A percentile compares a stretch with the other conserved stretches of the same genome.
These are phyloP conservation scores for Phytophthora melonis DNA, from an alignment of 352 stramenopile genomes.

Conservation along the genomic window DNA sequence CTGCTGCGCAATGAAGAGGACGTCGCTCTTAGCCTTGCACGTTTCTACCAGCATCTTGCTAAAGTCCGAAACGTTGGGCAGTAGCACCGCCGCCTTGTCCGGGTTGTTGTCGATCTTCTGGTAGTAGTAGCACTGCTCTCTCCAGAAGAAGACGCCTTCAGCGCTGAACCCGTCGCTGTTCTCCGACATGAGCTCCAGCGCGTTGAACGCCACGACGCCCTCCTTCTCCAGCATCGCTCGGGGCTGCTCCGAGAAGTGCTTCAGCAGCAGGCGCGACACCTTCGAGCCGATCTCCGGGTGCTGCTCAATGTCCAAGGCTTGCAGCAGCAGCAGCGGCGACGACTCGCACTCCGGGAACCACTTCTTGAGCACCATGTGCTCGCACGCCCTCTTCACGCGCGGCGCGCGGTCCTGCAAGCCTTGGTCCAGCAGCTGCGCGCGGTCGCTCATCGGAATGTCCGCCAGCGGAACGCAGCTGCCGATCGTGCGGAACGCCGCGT, in stretches of 20 bases:
- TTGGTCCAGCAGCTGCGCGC: constrained; percentile 78
- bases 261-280: constrained; percentile 59
- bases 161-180: constrained; percentile 54
- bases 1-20: constrained; percentile 78
- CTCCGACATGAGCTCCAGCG: constrained; percentile 51
- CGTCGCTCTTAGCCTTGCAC: constrained; percentile 53
- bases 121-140: constrained; percentile 82
- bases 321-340: constrained; percentile 62
- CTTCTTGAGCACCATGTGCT: constrained; percentile 75
- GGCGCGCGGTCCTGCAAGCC: constrained; percentile 72
- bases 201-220: constrained; percentile 50
- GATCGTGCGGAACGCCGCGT: constrained; percentile 66
- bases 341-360: constrained; percentile 71
- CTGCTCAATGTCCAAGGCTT: constrained; percentile 74
- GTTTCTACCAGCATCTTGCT: constrained; percentile 68
- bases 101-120: constrained; percentile 67
- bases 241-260: constrained; percentile 53
- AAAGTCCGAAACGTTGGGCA: constrained; percentile 78
- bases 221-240: constrained; percentile 38
- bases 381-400: constrained; percentile 60
- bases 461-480: constrained; percentile 51
- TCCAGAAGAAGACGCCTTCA: constrained; percentile 82
- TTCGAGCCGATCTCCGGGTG: constrained; percentile 58
- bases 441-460: constrained; percentile 73
- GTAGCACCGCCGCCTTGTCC: constrained; percentile 57